Evolutionary conservation across 164 flowering plant genomes (phyloP).

Genomic region (Vitis rupestris): DNA sequence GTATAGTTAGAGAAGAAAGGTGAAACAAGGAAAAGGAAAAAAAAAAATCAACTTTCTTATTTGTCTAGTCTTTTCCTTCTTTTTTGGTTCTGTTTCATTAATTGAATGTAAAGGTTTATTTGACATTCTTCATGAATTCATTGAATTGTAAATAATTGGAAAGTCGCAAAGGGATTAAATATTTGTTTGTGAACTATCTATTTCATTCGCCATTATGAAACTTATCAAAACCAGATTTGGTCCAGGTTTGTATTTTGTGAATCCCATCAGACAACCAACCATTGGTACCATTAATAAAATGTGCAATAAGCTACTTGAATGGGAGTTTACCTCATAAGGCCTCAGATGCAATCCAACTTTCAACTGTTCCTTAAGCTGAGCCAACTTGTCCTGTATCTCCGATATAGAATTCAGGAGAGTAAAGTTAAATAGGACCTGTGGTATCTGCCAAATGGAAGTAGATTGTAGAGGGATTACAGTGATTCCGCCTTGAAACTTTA

Average conservation of each 20-base stretch:
- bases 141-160: not conserved
- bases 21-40: no score
- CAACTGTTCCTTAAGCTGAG: slow-evolving; percentile 54
- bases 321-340: slow-evolving; percentile 51
- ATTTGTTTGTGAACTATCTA: not conserved
- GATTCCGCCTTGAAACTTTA: slow-evolving; percentile 71
- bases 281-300: not conserved
- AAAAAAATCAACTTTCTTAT: no score
- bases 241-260: not conserved
- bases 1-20: not conserved
- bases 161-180: not conserved
- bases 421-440: slow-evolving; percentile 64
- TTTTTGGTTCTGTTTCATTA: no score
- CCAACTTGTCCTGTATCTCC: slow-evolving; percentile 46
- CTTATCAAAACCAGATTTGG: not conserved
- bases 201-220: not conserved
- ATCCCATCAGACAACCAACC: not conserved
- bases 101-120: no score
- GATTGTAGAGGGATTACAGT: slow-evolving; percentile 49
- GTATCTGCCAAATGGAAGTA: slow-evolving; percentile 40
- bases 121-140: not conserved
- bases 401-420: slow-evolving; percentile 60
- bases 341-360: slow-evolving; percentile 57
- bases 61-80: no score
- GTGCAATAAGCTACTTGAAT: not conserved